These are phyloP conservation scores for Camelina hispida DNA, from an alignment of 345 rosid genomes.

Conservation along the genomic window DNA sequence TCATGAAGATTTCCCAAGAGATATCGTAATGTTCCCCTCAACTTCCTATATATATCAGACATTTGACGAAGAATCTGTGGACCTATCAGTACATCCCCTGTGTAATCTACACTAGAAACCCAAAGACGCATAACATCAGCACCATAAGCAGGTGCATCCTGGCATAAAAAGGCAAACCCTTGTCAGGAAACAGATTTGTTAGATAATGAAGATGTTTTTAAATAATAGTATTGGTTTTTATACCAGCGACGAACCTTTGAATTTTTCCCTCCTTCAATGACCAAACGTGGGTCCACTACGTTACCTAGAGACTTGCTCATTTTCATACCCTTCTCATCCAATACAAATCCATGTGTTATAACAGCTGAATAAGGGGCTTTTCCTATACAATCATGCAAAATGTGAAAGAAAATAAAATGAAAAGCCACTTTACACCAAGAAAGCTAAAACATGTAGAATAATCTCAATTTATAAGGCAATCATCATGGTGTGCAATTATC, in stretches of 20 bases:
- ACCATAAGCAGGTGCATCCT: constrained; percentile 95
- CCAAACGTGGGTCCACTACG: constrained; percentile 80
- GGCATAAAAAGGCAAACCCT: constrained; percentile 44
- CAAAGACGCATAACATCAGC: constrained; percentile 95
- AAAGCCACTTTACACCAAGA: constrained; percentile 25
- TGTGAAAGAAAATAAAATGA: constrained; percentile 17
- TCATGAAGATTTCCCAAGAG: constrained; percentile 96
- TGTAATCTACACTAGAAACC: constrained; percentile 98
- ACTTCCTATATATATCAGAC: constrained; percentile 90
- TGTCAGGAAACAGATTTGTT: constrained; percentile 26
- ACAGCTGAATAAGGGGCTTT: constrained; percentile 84
- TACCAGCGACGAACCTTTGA: constrained; percentile 59
- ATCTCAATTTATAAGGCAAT: constrained; percentile 8
- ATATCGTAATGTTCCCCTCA: constrained; percentile 90
- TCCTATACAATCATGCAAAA: constrained; percentile 55
- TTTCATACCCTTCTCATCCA: constrained; percentile 95
- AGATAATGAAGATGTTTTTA: constrained; percentile 1
- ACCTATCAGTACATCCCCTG: constrained; percentile 84
- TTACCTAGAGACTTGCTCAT: constrained; percentile 98
- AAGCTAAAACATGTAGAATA: constrained; percentile 26
- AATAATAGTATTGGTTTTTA: constrained; percentile 18
- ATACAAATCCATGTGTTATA: constrained; percentile 93
- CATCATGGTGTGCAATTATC: constrained; percentile 24
- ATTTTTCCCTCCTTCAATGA: constrained; percentile 88
- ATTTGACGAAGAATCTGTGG: constrained; percentile 85